These are phyloP conservation scores for Alternaria atra DNA, from an alignment of 2,329 filamentous ascomycete genomes.

Conservation along the genomic window DNA sequence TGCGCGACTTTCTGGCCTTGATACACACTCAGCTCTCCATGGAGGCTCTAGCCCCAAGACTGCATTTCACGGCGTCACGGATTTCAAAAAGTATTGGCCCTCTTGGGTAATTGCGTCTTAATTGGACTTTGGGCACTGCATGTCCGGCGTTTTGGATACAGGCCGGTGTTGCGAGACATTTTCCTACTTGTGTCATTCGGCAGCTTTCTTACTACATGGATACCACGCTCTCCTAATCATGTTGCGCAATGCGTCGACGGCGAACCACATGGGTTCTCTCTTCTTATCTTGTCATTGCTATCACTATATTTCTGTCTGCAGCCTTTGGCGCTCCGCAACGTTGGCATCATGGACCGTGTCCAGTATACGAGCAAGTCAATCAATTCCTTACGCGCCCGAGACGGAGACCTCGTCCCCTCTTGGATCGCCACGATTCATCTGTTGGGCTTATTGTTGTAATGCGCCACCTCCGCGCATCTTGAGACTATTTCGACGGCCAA, in stretches of 20 bases:
- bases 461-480: conserved; percentile 24
- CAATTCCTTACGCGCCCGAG: conserved; percentile 41
- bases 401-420: conserved; percentile 31
- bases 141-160: conserved; percentile 52
- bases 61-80: conserved; percentile 55
- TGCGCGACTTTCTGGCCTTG: conserved; percentile 33
- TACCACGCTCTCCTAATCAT: conserved; percentile 32
- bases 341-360: conserved; percentile 35
- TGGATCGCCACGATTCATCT: conserved; percentile 31
- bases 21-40: conserved; percentile 28
- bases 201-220: conserved; percentile 28
- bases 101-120: conserved; percentile 47
- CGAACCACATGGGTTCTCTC: conserved; percentile 20
- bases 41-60: conserved; percentile 36
- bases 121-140: conserved; percentile 37
- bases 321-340: conserved; percentile 29
- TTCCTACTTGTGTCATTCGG: conserved; percentile 40
- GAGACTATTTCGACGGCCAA: conserved; percentile 34
- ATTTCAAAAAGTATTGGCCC: conserved; percentile 51
- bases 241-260: conserved; percentile 27
- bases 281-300: conserved; percentile 32
- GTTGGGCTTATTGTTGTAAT: conserved; percentile 31
- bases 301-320: conserved; percentile 29
- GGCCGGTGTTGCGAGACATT: conserved; percentile 48
- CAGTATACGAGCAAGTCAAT: conserved; percentile 50